phyloP scores from a whole-genome alignment of 2,329 filamentous ascomycete genomes.

The Cladosporium oxysporum region DNA sequence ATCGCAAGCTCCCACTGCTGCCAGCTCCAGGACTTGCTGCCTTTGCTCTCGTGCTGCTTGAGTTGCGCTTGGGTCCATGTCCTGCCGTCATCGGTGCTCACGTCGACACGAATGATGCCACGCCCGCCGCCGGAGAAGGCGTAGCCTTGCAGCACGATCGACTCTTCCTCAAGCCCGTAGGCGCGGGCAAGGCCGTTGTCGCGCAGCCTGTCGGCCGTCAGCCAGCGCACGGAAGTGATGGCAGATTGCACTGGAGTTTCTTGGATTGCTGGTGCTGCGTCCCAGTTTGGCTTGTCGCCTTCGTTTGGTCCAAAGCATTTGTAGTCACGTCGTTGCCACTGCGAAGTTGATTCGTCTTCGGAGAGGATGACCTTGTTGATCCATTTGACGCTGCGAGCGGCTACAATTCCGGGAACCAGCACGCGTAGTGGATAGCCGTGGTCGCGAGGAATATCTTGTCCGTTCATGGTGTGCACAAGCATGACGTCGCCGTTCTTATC shows the following conservation, averaged over 20 bases:
- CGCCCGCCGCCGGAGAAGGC: slow-evolving; percentile 69
- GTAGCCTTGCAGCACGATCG: slow-evolving; percentile 56
- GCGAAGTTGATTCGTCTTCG: slow-evolving; percentile 65
- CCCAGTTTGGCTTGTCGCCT: slow-evolving; percentile 60
- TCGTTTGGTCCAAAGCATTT: slow-evolving; percentile 63
- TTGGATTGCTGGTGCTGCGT: slow-evolving; percentile 63
- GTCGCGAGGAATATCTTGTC: slow-evolving; percentile 60
- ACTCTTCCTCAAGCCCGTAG: slow-evolving; percentile 21
- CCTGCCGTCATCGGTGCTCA: slow-evolving; percentile 63
- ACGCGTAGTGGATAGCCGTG: slow-evolving; percentile 60
- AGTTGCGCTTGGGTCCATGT: slow-evolving; percentile 66
- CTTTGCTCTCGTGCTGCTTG: slow-evolving; percentile 52
- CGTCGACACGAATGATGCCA: slow-evolving; percentile 65
- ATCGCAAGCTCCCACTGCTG: slow-evolving; percentile 58
- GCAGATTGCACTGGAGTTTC: slow-evolving; percentile 69
- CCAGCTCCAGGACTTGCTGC: slow-evolving; percentile 63
- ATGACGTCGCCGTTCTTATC: slow-evolving; percentile 65
- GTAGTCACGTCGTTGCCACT: slow-evolving; percentile 69
- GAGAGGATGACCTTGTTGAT: slow-evolving; percentile 64
- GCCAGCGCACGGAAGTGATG: slow-evolving; percentile 51
- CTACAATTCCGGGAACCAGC: slow-evolving; percentile 60
- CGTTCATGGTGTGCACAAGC: slow-evolving; percentile 63
- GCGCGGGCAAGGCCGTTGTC: slow-evolving; percentile 2
- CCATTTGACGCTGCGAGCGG: slow-evolving; percentile 70
- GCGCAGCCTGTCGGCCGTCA: slow-evolving; percentile 9